Evolutionary conservation across 2,329 filamentous ascomycete species (phyloP).

Genomic region (Chaetomium globosum): DNA sequence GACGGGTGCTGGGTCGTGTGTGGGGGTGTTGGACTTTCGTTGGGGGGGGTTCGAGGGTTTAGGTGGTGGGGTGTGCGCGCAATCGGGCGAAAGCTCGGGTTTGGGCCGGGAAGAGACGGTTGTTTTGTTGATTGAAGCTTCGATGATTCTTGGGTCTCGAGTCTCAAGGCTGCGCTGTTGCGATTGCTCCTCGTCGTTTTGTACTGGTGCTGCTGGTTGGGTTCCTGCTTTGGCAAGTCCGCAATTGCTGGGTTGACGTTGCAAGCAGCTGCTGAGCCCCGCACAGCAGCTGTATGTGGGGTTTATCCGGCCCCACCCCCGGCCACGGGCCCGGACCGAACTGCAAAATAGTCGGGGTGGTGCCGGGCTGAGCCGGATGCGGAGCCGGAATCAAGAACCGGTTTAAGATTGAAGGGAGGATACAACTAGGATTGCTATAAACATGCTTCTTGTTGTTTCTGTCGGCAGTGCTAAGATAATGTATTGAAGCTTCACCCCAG

Average conservation of each 20-base stretch:
- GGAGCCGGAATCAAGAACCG: background rate
- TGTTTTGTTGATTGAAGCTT: background rate
- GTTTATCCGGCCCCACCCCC: constrained; percentile 2
- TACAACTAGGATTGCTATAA: background rate
- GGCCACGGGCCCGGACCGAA: background rate
- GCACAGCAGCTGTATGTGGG: constrained; percentile 15
- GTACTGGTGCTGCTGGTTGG: background rate
- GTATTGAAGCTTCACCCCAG: too few relatives aligned
- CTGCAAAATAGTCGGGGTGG: background rate
- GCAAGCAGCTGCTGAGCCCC: constrained; percentile 19
- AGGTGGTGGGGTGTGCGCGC: background rate
- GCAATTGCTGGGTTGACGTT: constrained; percentile 20
- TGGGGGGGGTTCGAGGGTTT: background rate
- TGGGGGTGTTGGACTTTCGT: background rate
- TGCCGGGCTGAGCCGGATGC: background rate
- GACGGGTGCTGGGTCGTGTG: too few relatives aligned
- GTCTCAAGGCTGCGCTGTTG: background rate
- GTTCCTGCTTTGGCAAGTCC: constrained; percentile 1
- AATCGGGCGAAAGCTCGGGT: background rate
- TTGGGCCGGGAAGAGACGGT: background rate
- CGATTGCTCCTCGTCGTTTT: background rate
- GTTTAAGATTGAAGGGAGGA: background rate
- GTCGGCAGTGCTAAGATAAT: too few relatives aligned
- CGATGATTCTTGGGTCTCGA: background rate
- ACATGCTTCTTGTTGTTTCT: background rate